Evolutionary conservation across 768 basidiomycete species (phyloP).

Genomic region (Tricholoma flavovirens): DNA sequence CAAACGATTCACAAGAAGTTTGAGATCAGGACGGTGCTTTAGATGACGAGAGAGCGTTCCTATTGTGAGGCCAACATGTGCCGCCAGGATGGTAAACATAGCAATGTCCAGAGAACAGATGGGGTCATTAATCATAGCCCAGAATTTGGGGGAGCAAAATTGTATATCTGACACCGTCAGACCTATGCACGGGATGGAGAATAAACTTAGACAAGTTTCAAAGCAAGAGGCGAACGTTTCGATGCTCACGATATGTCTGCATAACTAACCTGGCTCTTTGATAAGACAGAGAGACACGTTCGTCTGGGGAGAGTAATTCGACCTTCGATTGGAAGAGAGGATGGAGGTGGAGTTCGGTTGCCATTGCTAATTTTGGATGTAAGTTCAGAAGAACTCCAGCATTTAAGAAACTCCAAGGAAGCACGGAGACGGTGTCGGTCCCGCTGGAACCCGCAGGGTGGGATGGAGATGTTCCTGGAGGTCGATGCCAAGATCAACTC

Average conservation of each 20-base stretch:
- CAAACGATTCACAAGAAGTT: constrained; percentile 42
- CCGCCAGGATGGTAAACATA: constrained; percentile 47
- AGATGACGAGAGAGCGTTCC: constrained; percentile 50
- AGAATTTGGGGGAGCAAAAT: constrained; percentile 42
- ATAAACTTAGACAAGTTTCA: background rate
- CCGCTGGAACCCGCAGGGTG: constrained; percentile 1
- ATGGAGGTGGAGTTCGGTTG: constrained; percentile 34
- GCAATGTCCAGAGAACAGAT: constrained; percentile 46
- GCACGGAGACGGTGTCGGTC: too few relatives aligned
- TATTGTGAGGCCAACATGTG: constrained; percentile 47
- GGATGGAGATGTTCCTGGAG: background rate
- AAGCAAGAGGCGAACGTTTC: background rate
- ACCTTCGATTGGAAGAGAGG: constrained; percentile 41
- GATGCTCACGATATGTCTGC: constrained; percentile 40
- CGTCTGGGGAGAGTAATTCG: constrained; percentile 40
- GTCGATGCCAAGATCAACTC: background rate
- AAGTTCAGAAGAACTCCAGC: background rate
- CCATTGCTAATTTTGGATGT: constrained; percentile 21
- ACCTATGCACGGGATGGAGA: constrained; percentile 21
- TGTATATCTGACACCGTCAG: constrained; percentile 44
- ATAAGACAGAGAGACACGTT: constrained; percentile 45
- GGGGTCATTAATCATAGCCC: constrained; percentile 50
- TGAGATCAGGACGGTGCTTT: constrained; percentile 42
- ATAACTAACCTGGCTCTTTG: constrained; percentile 43
- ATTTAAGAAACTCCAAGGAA: constrained; percentile 9